Evolutionary conservation across 441 rosid species (phyloP), one percentile per base, ranked within the genome.

Genomic region (Erysimum cheiri): DNA sequence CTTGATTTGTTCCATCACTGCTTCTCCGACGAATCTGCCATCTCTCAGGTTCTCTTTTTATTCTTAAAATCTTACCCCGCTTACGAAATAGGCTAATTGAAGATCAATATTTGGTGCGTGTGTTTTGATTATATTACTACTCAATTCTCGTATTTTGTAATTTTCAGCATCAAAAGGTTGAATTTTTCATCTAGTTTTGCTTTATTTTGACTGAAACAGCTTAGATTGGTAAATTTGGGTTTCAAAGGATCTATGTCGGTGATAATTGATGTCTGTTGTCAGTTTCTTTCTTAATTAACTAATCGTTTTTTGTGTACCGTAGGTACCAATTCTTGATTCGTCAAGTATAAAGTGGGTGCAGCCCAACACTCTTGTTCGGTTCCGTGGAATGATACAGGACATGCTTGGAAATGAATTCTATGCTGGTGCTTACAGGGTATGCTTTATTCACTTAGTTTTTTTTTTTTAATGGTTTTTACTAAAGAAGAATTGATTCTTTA

Each of bases 381-480:
- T 86, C 60, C 85, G 92, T 9, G 97, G 98, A 70, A 92, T 94
- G 99, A 80, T 94, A 52, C 99, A 94, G 55, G 99, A 94, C 76
- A 92, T 94, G 99, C 64, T 92, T 82, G 97, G 98, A 48, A 92
- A 92, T 83, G 98, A 92, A 71, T 86, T 94, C 58, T 94, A 94
- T 59, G 94, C 83, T 13, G 99, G 99, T 78, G 94, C 92, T 73
- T 85, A 76, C 62, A 92, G 85, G 91, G 98, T 90, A 15, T 35
- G 6, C 15, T 4, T n/a, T 17, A 14, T 59, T 14, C 50, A 46
- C 28, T 47, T 48, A 0, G 4, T 5, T 59, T 33, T 29, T 22
- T 22, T 3, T 5, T 58, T 33, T 59, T 63, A 1, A 24, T 63
- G 15, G 10, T 37, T 53, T 63, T 12, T 46, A 22, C 3, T 19